Base-by-base conservation (phyloP, 2,329 filamentous ascomycete species). In the Botrytis hyacinthi region DNA sequence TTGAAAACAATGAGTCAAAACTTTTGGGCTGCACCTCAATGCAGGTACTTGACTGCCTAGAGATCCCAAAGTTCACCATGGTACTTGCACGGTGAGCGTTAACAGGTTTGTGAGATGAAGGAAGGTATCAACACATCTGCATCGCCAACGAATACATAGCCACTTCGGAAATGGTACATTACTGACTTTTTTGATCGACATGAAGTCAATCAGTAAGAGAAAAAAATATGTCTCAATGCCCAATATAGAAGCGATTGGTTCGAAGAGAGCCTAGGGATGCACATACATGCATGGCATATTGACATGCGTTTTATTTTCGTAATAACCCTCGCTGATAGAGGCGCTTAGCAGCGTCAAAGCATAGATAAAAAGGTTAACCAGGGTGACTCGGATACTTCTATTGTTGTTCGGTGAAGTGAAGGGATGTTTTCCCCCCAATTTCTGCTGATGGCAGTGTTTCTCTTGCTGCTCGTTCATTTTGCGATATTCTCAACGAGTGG, bases 61-160 rank as follows among this genome's bases (percentile, higher is more conserved):
- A 48, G 42, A 66, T 48, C 20, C 44, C 44, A 66, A 66, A 26
- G 32, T 18, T n/a, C 63, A 18, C 18, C 63, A 66, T 66, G 42
- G 42, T 66, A 48, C 63, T 66, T 66, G 63, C 63, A 35, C 29
- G 4, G 29, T 16, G 29, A 48, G 42, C 63, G 63, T 35, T 48
- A 66, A 66, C 22, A 26, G 29, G 44, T 37, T 66, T 48, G n/a
- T 51, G 9, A n/a, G 14, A 48, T 37, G 32, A n/a, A 48, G 59
- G 29, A n/a, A 48, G 59, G 63, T 66, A 66, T 48, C 44, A 48
- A 66, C 46, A 48, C 63, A 66, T 66, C 63, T 66, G 63, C 63
- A 66, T 66, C 63, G 63, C 63, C 63, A 66, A n/a, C 63, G 22
- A 66, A 66, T 37, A 66, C 42, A 66, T 66, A n/a, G 29, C 63